Base-by-base conservation (phyloP, 495 filamentous ascomycete species). In the Tuber brumale region DNA sequence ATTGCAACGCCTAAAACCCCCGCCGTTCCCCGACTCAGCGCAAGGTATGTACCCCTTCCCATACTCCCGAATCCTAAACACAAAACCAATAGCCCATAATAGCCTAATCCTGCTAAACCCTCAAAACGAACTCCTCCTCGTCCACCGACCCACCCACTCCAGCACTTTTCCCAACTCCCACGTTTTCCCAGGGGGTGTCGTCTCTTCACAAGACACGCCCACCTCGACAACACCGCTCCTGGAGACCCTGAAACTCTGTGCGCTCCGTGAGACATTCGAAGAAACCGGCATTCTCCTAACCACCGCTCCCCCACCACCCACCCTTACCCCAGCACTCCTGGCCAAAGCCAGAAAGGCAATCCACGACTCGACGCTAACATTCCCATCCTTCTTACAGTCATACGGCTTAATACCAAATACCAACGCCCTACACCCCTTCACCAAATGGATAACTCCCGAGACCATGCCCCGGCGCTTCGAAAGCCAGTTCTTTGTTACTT, bases 401-500 rank as follows among this genome's bases (percentile, higher is more conserved):
- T 69, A 74, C 57, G 70, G 27, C 19, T 73, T 78, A 66, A 16
- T 72, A 19, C 72, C 69, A 1, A 66, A 43, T 0, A 70, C 80
- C 85, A 91, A 91, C 0, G 85, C 85, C 71, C 85, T 99, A 42
- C 86, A 93, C 39, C 94, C 94, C 0, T 97, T 97, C 83, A 97
- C 93, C 0, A 90, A 91, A 72, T 98, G 95, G 95, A 87, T 97
- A 61, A 98, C 95, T 3, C 95, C 95, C 0, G 84, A 86, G 4
- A 87, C 88, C 76, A 84, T 91, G 3, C 88, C 90, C 1, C 91
- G 90, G 81, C 88, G 95, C 31, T 99, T 93, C 82, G 91, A 91
- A 2, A 97, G 94, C 12, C 94, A 97, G 82, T 97, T 99, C 94
- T 99, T 98, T 82, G 81, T 99, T 12, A 95, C 97, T 84, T 92